A percentile compares a stretch with the other conserved stretches of the same genome.
These are phyloP conservation scores for Auriscalpium vulgare DNA, from an alignment of 768 basidiomycete genomes.

Conservation along the genomic window DNA sequence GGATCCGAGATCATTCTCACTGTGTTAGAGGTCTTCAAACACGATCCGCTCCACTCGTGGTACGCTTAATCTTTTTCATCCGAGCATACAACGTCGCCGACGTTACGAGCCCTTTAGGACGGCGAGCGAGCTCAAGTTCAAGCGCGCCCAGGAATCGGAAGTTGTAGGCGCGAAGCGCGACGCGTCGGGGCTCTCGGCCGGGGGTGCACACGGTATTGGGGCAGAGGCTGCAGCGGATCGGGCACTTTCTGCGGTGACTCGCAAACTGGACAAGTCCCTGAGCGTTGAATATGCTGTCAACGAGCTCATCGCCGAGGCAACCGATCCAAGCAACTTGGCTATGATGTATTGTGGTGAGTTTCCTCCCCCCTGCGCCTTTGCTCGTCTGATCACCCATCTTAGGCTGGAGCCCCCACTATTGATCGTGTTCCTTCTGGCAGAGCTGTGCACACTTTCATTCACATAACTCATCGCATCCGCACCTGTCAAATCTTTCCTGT, in stretches of 20 bases:
- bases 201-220: constrained; percentile 56
- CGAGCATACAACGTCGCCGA: neutral
- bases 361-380: neutral
- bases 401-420: neutral
- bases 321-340: constrained; percentile 65
- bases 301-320: constrained; percentile 84
- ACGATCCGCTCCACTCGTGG: constrained; percentile 94
- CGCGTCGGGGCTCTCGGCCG: constrained; percentile 34
- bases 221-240: constrained; percentile 85
- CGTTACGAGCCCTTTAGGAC: constrained; percentile 42
- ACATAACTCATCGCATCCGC: no score
- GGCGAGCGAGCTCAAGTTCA: constrained; percentile 67
- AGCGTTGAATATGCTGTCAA: constrained; percentile 94
- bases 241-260: constrained; percentile 69
- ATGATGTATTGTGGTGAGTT: constrained; percentile 68
- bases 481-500: no score
- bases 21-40: constrained; percentile 92
- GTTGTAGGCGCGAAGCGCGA: constrained; percentile 14
- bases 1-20: constrained; percentile 87
- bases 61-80: constrained; percentile 24
- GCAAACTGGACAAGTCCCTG: constrained; percentile 77
- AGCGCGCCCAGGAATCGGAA: constrained; percentile 42
- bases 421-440: neutral
- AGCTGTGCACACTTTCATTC: neutral
- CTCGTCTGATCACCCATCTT: neutral